Evolutionary conservation across 768 basidiomycete genomes (phyloP).

Genomic region (Mycena pura): DNA sequence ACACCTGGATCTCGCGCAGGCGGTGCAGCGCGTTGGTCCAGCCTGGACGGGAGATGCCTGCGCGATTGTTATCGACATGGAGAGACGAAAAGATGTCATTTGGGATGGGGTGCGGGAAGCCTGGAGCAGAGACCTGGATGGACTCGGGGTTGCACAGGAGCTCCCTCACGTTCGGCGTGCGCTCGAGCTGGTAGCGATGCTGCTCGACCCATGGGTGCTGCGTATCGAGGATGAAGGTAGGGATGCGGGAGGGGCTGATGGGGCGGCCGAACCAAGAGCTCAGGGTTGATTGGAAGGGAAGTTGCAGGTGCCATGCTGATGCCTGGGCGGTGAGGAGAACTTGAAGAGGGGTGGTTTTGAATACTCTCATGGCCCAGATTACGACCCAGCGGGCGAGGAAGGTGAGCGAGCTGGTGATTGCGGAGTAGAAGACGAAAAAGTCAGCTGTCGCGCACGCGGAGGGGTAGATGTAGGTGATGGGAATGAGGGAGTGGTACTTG

Average conservation of each 20-base stretch:
- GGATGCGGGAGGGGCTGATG: slow-evolving; percentile 5
- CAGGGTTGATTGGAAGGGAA: slow-evolving; percentile 7
- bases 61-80: slow-evolving; percentile 6
- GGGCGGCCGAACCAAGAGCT: slow-evolving; percentile 8
- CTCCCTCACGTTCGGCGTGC: background rate
- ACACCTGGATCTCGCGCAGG: slow-evolving; percentile 10
- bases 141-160: slow-evolving; percentile 11
- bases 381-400: background rate
- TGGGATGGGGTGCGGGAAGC: slow-evolving; percentile 7
- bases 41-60: slow-evolving; percentile 3
- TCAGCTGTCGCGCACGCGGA: background rate
- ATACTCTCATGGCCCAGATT: slow-evolving; percentile 8
- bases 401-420: background rate
- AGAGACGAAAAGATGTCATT: slow-evolving; percentile 8
- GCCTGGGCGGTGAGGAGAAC: background rate
- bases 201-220: slow-evolving; percentile 9
- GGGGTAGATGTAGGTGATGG: background rate
- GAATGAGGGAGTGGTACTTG: background rate
- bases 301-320: slow-evolving; percentile 8
- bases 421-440: background rate
- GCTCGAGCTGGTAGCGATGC: slow-evolving; percentile 8
- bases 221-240: slow-evolving; percentile 10
- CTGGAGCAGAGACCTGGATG: slow-evolving; percentile 7
- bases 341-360: slow-evolving; percentile 7
- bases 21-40: slow-evolving; percentile 7